These are phyloP conservation scores for Paspalum notatum DNA, from an alignment of 176 grass and related monocot species.

Conservation along the genomic window DNA sequence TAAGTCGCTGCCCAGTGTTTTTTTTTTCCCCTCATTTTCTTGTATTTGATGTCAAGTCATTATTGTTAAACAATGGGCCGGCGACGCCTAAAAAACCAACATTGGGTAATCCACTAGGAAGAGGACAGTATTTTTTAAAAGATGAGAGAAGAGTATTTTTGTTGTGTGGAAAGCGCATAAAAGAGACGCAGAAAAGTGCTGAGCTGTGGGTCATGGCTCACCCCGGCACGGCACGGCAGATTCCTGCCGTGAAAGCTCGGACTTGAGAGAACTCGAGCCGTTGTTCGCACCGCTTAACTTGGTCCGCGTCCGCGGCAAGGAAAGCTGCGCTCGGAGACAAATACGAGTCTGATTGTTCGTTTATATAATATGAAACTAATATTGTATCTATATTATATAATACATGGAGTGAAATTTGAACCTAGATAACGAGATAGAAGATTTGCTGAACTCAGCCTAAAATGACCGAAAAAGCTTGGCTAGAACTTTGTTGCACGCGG, in stretches of 20 bases:
- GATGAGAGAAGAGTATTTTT: background rate
- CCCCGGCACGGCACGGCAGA: background rate
- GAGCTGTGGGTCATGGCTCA: background rate
- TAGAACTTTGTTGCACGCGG: too few relatives aligned
- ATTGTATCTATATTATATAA: too few relatives aligned
- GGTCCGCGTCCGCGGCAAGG: too few relatives aligned
- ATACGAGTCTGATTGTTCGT: too few relatives aligned
- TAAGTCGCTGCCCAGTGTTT: background rate
- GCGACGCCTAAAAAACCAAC: too few relatives aligned
- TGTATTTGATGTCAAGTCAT: background rate
- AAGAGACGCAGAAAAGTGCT: background rate
- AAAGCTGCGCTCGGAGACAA: too few relatives aligned
- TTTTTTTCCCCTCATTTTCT: background rate
- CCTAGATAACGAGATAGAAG: too few relatives aligned
- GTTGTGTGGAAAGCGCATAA: background rate
- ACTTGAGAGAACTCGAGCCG: background rate
- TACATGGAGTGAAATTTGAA: too few relatives aligned
- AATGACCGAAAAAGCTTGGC: too few relatives aligned
- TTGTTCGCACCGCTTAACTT: background rate
- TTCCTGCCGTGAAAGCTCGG: background rate
- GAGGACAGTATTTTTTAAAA: background rate
- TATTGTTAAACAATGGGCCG: background rate
- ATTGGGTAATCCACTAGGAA: background rate
- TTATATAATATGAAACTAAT: too few relatives aligned
- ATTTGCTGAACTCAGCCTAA: too few relatives aligned